Conservation (phyloP, 73 alveolate species). For the Blepharisma stoltei region DNA sequence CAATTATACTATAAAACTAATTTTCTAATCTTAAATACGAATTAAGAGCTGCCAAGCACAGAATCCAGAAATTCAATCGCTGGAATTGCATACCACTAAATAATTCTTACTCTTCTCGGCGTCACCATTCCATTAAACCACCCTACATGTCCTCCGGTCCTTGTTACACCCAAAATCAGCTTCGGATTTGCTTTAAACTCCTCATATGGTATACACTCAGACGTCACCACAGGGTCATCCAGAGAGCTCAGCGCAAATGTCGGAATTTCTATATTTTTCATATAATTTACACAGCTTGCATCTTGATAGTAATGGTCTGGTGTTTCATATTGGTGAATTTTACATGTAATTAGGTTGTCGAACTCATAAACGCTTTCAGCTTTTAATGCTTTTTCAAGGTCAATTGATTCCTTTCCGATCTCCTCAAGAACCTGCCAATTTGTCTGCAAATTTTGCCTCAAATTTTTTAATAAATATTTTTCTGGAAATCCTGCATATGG, state of each 20-base stretch:
- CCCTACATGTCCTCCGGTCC: slow-evolving; percentile 25
- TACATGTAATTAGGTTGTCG: not conserved
- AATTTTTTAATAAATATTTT: not conserved
- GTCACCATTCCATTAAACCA: not conserved
- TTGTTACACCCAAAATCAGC: not conserved
- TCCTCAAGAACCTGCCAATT: not conserved
- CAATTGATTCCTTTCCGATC: not conserved
- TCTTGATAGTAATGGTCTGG: not conserved
- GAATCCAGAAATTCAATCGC: not conserved
- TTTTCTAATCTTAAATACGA: too few species aligned
- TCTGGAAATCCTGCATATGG: slow-evolving; percentile 17
- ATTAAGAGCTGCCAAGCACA: too few species aligned
- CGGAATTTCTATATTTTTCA: slow-evolving; percentile 11
- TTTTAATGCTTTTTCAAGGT: not conserved
- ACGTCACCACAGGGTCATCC: slow-evolving; percentile 15
- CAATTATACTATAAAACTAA: too few species aligned
- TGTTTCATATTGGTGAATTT: not conserved
- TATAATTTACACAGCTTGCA: not conserved
- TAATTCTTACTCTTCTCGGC: not conserved
- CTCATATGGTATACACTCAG: not conserved
- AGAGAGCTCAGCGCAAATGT: not conserved
- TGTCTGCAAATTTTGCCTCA: not conserved
- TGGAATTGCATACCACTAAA: not conserved
- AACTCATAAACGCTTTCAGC: not conserved
- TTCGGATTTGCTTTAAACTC: not conserved